Evolutionary conservation across 2,329 filamentous ascomycete species (phyloP).

Genomic region (Clonostachys rosea): DNA sequence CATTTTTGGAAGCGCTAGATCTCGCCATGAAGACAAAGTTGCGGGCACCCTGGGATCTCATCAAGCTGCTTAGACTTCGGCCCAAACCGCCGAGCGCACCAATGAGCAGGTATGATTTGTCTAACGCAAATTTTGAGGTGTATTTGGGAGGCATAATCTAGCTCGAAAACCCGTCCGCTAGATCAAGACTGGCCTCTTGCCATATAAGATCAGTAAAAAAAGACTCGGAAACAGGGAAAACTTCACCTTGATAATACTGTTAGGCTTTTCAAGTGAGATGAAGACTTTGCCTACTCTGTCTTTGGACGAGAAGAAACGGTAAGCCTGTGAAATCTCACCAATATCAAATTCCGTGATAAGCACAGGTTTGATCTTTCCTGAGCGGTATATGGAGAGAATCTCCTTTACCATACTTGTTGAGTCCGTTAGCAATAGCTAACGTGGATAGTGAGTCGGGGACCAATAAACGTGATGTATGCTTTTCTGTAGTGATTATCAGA

Average conservation of each 20-base stretch:
- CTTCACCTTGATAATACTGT: neutral
- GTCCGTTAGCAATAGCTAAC: neutral
- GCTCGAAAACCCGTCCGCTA: neutral
- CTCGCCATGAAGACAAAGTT: constrained; percentile 15
- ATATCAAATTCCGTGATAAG: constrained; percentile 6
- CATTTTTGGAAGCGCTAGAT: constrained; percentile 15
- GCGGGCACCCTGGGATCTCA: constrained; percentile 9
- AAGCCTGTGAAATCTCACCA: constrained; percentile 17
- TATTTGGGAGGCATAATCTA: constrained; percentile 3
- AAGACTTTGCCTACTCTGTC: constrained; percentile 35
- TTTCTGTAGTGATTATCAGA: no score
- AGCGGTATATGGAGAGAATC: constrained; percentile 5
- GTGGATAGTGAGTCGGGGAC: no score
- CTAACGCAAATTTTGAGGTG: neutral
- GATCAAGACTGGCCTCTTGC: no score
- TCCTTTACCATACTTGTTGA: no score
- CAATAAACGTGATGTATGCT: no score
- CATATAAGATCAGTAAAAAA: no score
- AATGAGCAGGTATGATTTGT: constrained; percentile 5
- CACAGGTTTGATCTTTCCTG: constrained; percentile 6
- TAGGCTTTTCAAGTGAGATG: constrained; percentile 11
- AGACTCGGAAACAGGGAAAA: no score
- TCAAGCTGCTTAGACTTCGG: constrained; percentile 1
- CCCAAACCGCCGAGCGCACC: constrained; percentile 7
- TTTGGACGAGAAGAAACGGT: constrained; percentile 22